These are phyloP conservation scores for Saturnispora silvae DNA, from an alignment of 805 yeast species.

Conservation along the genomic window DNA sequence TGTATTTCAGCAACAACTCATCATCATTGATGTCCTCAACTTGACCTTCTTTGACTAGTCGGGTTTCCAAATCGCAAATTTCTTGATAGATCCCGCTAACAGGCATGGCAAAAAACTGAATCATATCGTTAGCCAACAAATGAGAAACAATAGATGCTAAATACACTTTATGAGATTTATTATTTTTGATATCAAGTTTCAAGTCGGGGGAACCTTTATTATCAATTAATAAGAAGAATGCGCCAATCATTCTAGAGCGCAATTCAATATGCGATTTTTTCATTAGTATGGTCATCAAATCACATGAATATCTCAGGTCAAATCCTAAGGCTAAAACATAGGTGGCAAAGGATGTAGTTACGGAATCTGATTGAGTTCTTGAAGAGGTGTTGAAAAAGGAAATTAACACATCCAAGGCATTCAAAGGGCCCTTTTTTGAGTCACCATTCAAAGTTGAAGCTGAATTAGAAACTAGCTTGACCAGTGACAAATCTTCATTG, in stretches of 20 bases:
- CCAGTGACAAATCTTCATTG: constrained; percentile 14
- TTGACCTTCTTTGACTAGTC: not conserved
- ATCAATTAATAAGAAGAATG: constrained; percentile 24
- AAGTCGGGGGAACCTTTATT: constrained; percentile 23
- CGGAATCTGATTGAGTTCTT: constrained; percentile 46
- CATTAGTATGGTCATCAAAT: constrained; percentile 53
- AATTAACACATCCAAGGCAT: constrained; percentile 34
- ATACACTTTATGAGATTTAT: constrained; percentile 9
- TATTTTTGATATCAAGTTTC: constrained; percentile 37
- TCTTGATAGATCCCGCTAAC: constrained; percentile 67
- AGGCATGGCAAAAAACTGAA: constrained; percentile 79
- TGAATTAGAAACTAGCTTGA: constrained; percentile 9
- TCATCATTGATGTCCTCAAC: constrained; percentile 26
- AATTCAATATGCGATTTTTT: constrained; percentile 51
- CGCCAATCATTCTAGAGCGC: constrained; percentile 19
- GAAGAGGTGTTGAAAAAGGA: constrained; percentile 55
- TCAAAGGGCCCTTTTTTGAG: constrained; percentile 2
- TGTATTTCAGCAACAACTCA: constrained; percentile 30
- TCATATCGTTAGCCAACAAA: constrained; percentile 55
- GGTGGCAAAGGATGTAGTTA: constrained; percentile 43
- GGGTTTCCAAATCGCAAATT: constrained; percentile 18
- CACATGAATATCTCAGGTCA: constrained; percentile 39
- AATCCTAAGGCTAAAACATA: constrained; percentile 27
- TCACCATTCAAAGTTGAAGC: not conserved
- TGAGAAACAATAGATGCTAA: constrained; percentile 28